Conservation (phyloP, 192 early-diverging fungal species). For the Rhizophagus clarus region DNA sequence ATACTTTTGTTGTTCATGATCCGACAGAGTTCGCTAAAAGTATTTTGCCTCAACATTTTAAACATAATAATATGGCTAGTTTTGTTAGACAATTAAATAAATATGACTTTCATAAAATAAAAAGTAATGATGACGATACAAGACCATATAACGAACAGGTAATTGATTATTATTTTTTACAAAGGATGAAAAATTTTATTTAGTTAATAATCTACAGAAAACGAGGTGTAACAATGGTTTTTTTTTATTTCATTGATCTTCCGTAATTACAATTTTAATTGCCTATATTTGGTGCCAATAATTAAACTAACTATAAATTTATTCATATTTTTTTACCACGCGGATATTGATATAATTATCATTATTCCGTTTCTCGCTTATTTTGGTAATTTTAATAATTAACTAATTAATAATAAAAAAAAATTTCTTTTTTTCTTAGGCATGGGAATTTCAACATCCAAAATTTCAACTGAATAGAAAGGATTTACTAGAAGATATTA, state of each 20-base stretch:
- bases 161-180: neutral
- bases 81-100: constrained; percentile 67
- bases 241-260: no score
- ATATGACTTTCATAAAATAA: constrained; percentile 69
- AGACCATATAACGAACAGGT: constrained; percentile 48
- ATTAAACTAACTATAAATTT: no score
- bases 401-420: neutral
- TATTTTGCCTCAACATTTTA: constrained; percentile 58
- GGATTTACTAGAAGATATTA: constrained; percentile 58
- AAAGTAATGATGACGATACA: constrained; percentile 42
- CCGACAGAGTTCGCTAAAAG: constrained; percentile 57
- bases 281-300: no score
- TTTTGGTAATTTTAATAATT: neutral
- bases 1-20: constrained; percentile 74
- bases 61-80: constrained; percentile 58
- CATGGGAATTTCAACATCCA: constrained; percentile 71
- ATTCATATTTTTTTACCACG: neutral
- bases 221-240: no score
- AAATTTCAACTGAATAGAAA: constrained; percentile 58
- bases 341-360: neutral
- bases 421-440: constrained; percentile 24
- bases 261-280: no score
- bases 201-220: neutral
- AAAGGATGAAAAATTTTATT: neutral
- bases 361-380: neutral